phyloP scores from a whole-genome alignment of 2,329 filamentous ascomycete genomes.

The Elsinoe necatrix region DNA sequence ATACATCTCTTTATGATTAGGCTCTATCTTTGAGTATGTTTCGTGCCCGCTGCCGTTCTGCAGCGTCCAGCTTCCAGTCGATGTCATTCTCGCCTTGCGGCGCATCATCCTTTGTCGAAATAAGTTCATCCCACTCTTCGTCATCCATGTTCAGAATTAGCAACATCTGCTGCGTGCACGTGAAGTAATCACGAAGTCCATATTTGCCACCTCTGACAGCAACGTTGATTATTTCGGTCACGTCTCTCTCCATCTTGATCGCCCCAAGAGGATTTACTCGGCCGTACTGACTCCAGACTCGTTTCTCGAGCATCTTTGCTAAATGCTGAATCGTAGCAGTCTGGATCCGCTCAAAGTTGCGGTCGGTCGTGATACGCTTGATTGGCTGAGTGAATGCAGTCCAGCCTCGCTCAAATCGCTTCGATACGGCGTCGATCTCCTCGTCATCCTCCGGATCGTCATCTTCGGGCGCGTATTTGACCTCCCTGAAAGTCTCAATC shows the following conservation, averaged over 20 bases:
- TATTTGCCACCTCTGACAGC: constrained; percentile 65
- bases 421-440: constrained; percentile 54
- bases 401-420: constrained; percentile 79
- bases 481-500: constrained; percentile 80
- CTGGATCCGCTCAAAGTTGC: constrained; percentile 68
- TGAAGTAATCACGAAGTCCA: constrained; percentile 66
- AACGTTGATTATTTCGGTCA: constrained; percentile 62
- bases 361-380: constrained; percentile 70
- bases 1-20: not conserved
- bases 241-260: constrained; percentile 73
- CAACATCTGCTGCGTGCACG: constrained; percentile 67
- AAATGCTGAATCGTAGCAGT: constrained; percentile 67
- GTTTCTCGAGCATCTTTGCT: constrained; percentile 72
- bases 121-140: constrained; percentile 82
- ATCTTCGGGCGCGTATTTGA: constrained; percentile 66
- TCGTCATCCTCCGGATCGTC: constrained; percentile 34
- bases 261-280: constrained; percentile 74
- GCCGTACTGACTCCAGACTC: constrained; percentile 72
- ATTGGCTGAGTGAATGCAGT: constrained; percentile 76
- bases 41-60: constrained; percentile 66
- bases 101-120: constrained; percentile 38
- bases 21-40: constrained; percentile 28
- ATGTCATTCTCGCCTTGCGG: constrained; percentile 52
- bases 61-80: constrained; percentile 60
- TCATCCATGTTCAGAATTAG: constrained; percentile 92